Evolutionary conservation across 768 basidiomycete species (phyloP).

Genomic region (Auricularia sp.): DNA sequence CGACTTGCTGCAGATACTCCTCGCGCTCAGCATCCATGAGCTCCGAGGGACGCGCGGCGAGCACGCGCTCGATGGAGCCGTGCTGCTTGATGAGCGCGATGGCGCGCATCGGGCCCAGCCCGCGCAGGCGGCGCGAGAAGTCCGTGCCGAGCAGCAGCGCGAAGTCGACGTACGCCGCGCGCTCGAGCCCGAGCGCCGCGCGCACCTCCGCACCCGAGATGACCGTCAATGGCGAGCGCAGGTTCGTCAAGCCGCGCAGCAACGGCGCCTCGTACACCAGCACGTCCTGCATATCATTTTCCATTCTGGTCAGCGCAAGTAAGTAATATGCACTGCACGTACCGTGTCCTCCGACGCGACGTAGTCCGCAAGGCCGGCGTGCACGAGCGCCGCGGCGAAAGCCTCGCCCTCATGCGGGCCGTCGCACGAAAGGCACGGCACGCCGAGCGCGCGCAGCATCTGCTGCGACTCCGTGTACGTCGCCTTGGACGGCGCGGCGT

Average conservation of each 20-base stretch:
- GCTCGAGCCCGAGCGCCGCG: conserved; percentile 43
- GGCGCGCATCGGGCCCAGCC: conserved; percentile 69
- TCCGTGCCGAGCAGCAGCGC: conserved; percentile 83
- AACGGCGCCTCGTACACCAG: conserved; percentile 75
- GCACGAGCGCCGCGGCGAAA: conserved; percentile 66
- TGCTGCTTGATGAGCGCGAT: conserved; percentile 65
- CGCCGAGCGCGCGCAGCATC: conserved; percentile 70
- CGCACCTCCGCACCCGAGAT: conserved; percentile 60
- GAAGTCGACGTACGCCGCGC: conserved; percentile 66
- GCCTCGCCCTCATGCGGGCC: conserved; percentile 81
- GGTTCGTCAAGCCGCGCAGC: conserved; percentile 62
- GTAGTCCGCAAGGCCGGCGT: conserved; percentile 69
- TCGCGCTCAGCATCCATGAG: conserved; percentile 38
- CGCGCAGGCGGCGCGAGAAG: conserved; percentile 76
- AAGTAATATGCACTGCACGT: conserved; percentile 11
- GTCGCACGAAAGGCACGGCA: conserved; percentile 59
- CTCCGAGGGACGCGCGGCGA: conserved; percentile 37
- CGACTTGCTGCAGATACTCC: conserved; percentile 57
- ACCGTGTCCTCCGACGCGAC: conserved; percentile 89
- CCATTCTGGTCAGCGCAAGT: not conserved
- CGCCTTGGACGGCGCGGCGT: conserved; percentile 45
- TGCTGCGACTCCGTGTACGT: conserved; percentile 66
- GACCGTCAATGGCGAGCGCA: conserved; percentile 47
- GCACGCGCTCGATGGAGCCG: conserved; percentile 61
- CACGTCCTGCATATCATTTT: conserved; percentile 47